These are phyloP conservation scores for Monascus ruber DNA, from an alignment of 2,329 filamentous ascomycete genomes.

Conservation along the genomic window DNA sequence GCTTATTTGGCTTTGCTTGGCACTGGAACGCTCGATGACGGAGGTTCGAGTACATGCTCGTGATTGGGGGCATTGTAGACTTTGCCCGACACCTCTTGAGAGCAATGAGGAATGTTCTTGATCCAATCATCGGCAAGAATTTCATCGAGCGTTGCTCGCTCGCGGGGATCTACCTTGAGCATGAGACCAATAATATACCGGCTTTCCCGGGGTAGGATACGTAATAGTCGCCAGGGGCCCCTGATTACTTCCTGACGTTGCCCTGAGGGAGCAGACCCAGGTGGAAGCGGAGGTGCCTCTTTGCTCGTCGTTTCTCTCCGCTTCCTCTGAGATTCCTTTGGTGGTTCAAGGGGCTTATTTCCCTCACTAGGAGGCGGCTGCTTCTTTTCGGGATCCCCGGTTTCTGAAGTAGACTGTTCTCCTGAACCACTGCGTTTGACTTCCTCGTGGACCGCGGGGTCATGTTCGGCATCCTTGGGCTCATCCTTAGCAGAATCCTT, in stretches of 20 bases:
- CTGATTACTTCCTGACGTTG: conserved; percentile 64
- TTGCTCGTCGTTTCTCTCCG: conserved; percentile 27
- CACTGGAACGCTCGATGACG: conserved; percentile 23
- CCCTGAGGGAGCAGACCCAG: conserved; percentile 12
- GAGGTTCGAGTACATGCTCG: conserved; percentile 71
- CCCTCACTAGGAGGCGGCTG: conserved; percentile 14
- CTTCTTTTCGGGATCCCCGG: conserved; percentile 1
- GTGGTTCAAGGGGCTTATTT: conserved; percentile 12
- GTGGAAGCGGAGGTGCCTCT: conserved; percentile 25
- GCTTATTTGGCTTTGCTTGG: conserved; percentile 20
- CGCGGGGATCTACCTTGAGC: conserved; percentile 77
- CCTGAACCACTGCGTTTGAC: no score
- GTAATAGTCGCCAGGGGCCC: conserved; percentile 80
- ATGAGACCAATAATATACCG: conserved; percentile 83
- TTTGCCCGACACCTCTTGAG: conserved; percentile 61
- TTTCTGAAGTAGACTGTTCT: not conserved
- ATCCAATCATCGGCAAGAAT: conserved; percentile 86
- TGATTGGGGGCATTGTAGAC: conserved; percentile 67
- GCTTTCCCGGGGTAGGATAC: conserved; percentile 78
- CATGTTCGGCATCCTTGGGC: not conserved
- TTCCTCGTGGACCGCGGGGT: not conserved
- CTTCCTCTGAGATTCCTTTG: conserved; percentile 18
- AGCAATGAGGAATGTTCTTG: conserved; percentile 70
- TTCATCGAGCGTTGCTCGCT: conserved; percentile 73
- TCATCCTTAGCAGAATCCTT: conserved; percentile 2